Evolutionary conservation across 345 rosid genomes (phyloP), one percentile per base, ranked within the genome.

Genomic region (Hypericum perforatum): DNA sequence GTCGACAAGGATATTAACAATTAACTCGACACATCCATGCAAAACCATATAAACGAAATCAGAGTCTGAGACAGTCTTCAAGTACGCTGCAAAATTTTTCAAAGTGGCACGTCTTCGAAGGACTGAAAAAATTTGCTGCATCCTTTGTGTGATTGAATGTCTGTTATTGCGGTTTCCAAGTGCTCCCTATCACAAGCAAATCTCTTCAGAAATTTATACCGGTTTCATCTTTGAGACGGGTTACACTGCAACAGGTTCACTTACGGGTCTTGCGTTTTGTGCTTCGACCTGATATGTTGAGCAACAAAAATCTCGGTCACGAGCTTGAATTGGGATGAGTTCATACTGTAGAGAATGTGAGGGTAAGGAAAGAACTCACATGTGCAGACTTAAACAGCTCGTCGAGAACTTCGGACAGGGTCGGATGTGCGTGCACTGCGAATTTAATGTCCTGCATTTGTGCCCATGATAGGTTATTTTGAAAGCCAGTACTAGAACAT

Each of bases 371-470:
- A 52, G 72, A 46, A 48, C 74, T 77, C 62, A 92, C 98, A 94
- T 85, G 83, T 49, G 98, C 98, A 29, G 95, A 76, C 72, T 92
- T 92, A 60, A 85, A 92, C 57, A 92, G 80, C 67, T 92, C 97
- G n/a, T 92, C 98, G 12, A 92, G 74, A 57, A 89, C 98, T 76
- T 92, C 98, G 5, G 98, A 89, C 59, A 92, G 71, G 7, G 98
- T 92, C 42, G 98, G 98, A 76, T 92, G 98, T 37, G 98, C 97
- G 63, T 92, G 98, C 68, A 92, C 98, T 8, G 97, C 98, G 44
- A 76, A 65, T 69, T 82, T 92, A 37, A 92, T 74, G 63, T 89
- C 98, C 98, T 89, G 87, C 68, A 60, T 57, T 22, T 11, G 38
- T 1, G 32, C 32, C 32, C 32, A 22, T 22, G 32, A 22, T 1